Evolutionary conservation across 768 basidiomycete genomes (phyloP).

Genomic region (Lyophyllum atratum): DNA sequence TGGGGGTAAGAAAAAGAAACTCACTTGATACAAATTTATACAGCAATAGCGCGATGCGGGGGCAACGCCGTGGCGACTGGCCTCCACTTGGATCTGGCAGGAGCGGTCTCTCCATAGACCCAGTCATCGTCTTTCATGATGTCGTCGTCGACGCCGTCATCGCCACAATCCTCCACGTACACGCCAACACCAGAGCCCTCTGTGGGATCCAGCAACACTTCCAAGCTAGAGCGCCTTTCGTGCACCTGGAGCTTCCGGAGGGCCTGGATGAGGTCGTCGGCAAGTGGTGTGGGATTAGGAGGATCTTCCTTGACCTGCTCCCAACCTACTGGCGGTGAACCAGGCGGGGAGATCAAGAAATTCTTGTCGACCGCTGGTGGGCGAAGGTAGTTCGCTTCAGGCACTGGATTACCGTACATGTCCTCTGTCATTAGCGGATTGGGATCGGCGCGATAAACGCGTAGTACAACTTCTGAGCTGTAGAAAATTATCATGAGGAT

Average conservation of each 20-base stretch:
- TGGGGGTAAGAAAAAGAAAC: constrained; percentile 7
- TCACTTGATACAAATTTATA: constrained; percentile 21
- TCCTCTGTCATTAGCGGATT: constrained; percentile 54
- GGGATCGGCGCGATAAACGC: constrained; percentile 75
- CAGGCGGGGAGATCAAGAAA: constrained; percentile 97
- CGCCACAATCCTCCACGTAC: constrained; percentile 75
- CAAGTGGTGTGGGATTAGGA: constrained; percentile 81
- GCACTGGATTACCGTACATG: constrained; percentile 29
- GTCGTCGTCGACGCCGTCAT: constrained; percentile 37
- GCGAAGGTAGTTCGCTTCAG: constrained; percentile 57
- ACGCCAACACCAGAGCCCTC: constrained; percentile 76
- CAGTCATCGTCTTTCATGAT: constrained; percentile 58
- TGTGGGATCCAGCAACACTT: constrained; percentile 66
- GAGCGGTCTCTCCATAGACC: constrained; percentile 62
- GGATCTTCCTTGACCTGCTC: constrained; percentile 89
- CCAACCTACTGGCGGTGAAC: constrained; percentile 97
- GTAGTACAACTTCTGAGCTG: constrained; percentile 53
- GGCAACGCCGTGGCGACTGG: constrained; percentile 59
- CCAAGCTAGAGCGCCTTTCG: constrained; percentile 42
- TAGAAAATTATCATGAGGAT: background rate
- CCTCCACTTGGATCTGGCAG: constrained; percentile 52
- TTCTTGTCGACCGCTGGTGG: constrained; percentile 88
- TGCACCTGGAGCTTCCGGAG: constrained; percentile 67
- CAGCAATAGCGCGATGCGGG: constrained; percentile 38
- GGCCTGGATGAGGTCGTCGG: constrained; percentile 85